Base-by-base conservation (phyloP, 2,329 filamentous ascomycete species). In the Botrytis tulipae region DNA sequence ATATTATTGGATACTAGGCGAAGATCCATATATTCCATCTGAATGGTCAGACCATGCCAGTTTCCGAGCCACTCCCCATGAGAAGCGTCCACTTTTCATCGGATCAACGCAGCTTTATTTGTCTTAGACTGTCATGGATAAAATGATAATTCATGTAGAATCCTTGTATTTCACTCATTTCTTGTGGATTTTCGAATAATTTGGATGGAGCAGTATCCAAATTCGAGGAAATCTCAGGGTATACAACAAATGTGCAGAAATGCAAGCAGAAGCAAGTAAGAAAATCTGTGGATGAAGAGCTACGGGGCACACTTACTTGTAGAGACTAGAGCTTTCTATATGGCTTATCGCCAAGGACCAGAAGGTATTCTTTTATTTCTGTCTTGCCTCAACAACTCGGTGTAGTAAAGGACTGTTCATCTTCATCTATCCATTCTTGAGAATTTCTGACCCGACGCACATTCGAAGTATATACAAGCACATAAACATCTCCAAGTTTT, bases 341-440 rank as follows among this genome's bases (percentile, higher is more conserved):
- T 48, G 60, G 46, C 32, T 66, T 66, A 72, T 72, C 61, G 70
- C 70, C 46, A 72, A 72, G 70, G 44, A 66, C n/a, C 20, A 40
- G 60, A 42, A 57, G 37, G 22, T 32, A 20, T 48, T 67, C 44
- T 54, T 57, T 67, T 72, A 60, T 59, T 44, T 72, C 61, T 35
- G 16, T 72, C 37, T 40, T 32, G 46, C n/a, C 70, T 42, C 22
- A 51, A 67, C 46, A 66, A 25, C 46, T 57, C 40, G 37, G 42
- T 40, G 57, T 51, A 65, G 69, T 62, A 25, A 25, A 12, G 25
- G 32, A 25, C 37, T 42, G 32, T 40, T 71, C 42, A 51, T 65
- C 37, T 40, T 71, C 32, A 51, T 65, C 37, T 44, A 8, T 25
- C 32, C 10, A 54, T 40, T 10, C 25, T 54, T 54, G n/a, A 25